Base-by-base conservation (phyloP, 2,329 filamentous ascomycete species). In the Cytospora mali region DNA sequence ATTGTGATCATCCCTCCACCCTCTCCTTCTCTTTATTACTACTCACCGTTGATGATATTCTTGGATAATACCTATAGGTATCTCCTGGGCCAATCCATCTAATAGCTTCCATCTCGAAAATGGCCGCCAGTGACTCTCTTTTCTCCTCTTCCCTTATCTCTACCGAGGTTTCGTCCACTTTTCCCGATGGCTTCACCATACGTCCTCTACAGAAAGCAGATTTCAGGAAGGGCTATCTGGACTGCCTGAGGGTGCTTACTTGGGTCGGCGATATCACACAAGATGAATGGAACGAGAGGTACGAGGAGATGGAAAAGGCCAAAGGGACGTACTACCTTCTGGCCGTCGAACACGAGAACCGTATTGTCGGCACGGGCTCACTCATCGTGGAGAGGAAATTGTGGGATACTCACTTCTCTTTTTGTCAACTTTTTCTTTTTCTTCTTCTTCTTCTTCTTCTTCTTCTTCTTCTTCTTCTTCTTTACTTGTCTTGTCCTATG, bases 381-480 rank as follows among this genome's bases (percentile, higher is more conserved):
- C 76, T 95, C 72, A 81, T 95, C 65, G 88, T 92, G 39, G 91
- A 95, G 81, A 84, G 88, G 77, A 94, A 94, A 75, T 90, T 91
- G 85, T 88, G 73, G 66, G 83, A 78, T n/a, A 29, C 46, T 11
- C 6, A 31, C 27, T 6, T 13, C 35, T 18, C 23, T n/a, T 35
- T 42, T 21, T 16, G 13, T 28, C 4, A 31, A n/a, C n/a, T n/a
- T n/a, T n/a, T n/a, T n/a, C n/a, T n/a, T n/a, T n/a, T n/a, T n/a
- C n/a, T n/a, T n/a, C n/a, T n/a, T n/a, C n/a, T n/a, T n/a, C n/a
- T n/a, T n/a, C n/a, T n/a, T n/a, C n/a, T n/a, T n/a, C n/a, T n/a
- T n/a, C n/a, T n/a, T n/a, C n/a, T n/a, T n/a, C n/a, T n/a, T n/a
- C n/a, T n/a, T n/a, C n/a, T n/a, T n/a, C n/a, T n/a, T n/a, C n/a